Base-by-base conservation (phyloP, 2,329 filamentous ascomycete genomes). In the Hirsutella thompsonii region DNA sequence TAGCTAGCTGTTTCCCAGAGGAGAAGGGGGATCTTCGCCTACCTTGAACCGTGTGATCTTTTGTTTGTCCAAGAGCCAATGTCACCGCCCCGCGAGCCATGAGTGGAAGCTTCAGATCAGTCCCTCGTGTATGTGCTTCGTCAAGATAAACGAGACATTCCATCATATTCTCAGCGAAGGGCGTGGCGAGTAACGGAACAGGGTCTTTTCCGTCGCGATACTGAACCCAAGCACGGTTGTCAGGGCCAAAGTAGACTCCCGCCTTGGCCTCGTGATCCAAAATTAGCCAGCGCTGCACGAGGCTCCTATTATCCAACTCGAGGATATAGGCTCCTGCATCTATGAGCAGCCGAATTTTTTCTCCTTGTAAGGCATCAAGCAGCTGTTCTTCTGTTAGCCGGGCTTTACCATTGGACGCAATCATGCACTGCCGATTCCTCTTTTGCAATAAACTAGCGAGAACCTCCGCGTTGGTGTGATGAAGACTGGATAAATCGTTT, bases 261-360 rank as follows among this genome's bases (percentile, higher is more conserved):
- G 67, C 75, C 1, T 56, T 54, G 0, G 67, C 67, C 2, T 51
- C n/a, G 0, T 29, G 11, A 35, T 76, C 69, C 1, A 66, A 51
- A 0, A 56, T 49, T 0, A 81, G 50, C 76, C 76, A 80, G 1
- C 57, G 55, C 10, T 56, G 57, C 0, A 63, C 74, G 0, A 81
- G 55, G 0, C 56, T 55, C 1, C 52, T 38, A 48, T 79, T 82
- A 44, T 68, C 62, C 60, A 76, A 72, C 48, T 83, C 79, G 0
- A 83, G 52, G 13, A 83, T 73, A 13, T 76, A 70, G 0, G 79
- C 78, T 0, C 79, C 79, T 0, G 76, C 72, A 51, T 83, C 79
- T 1, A 83, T 76, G 0, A 83, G 58, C 0, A 83, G 62, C 0
- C 64, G 60, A 11, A 79, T 76, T 0, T 48, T 37, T 0, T 42